A percentile compares a stretch with the other conserved stretches of the same genome.
These are phyloP conservation scores for Mucor racemosus DNA, from an alignment of 371 early-diverging fungal genomes.

Conservation along the genomic window DNA sequence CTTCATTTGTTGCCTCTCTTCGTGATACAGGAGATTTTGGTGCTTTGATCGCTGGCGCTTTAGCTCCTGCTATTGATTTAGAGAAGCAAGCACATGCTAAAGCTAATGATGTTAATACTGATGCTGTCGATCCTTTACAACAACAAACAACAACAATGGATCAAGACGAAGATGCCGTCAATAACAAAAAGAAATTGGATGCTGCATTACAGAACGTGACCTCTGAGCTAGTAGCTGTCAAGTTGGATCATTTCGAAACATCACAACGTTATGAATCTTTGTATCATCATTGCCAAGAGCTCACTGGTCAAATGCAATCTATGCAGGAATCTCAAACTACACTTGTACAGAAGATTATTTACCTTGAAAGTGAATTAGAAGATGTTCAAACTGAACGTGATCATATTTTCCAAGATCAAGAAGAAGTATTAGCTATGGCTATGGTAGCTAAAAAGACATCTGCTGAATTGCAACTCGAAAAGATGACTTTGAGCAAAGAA, in stretches of 20 bases:
- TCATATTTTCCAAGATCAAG: constrained; percentile 42
- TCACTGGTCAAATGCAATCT: constrained; percentile 30
- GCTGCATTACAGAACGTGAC: constrained; percentile 34
- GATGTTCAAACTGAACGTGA: constrained; percentile 37
- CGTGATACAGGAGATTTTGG: constrained; percentile 53
- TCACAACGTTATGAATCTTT: constrained; percentile 48
- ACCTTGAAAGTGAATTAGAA: constrained; percentile 36
- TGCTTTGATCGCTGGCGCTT: constrained; percentile 48
- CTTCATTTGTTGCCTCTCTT: constrained; percentile 43
- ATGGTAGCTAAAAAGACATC: constrained; percentile 47
- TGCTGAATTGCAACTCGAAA: constrained; percentile 46
- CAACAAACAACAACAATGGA: not conserved
- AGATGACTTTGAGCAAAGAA: constrained; percentile 36
- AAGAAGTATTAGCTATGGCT: constrained; percentile 38
- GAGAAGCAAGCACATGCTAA: not conserved
- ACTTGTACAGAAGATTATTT: constrained; percentile 29
- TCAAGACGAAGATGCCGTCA: constrained; percentile 20
- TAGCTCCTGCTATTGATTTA: constrained; percentile 18
- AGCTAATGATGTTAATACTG: not conserved
- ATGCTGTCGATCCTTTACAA: not conserved
- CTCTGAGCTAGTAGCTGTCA: constrained; percentile 43
- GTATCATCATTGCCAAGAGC: constrained; percentile 40
- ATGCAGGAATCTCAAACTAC: constrained; percentile 21
- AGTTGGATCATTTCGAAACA: constrained; percentile 46
- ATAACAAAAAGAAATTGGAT: constrained; percentile 14